Evolutionary conservation across 2,329 filamentous ascomycete species (phyloP).

Genomic region (Corynespora cassiicola): DNA sequence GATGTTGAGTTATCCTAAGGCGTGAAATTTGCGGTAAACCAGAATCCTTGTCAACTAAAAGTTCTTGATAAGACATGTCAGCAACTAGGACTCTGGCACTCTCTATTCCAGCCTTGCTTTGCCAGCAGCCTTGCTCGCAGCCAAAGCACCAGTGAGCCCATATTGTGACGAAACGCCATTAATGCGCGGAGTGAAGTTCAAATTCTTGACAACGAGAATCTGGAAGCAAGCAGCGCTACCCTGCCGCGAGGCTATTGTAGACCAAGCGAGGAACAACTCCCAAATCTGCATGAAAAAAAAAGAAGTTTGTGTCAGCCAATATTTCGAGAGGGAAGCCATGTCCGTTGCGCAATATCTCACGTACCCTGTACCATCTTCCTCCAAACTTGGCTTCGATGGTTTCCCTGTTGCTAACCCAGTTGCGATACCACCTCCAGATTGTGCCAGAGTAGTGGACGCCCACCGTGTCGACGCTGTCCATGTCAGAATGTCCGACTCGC

Average conservation of each 20-base stretch:
- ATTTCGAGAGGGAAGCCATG: background rate
- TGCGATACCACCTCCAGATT: constrained; percentile 95
- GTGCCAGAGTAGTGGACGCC: constrained; percentile 95
- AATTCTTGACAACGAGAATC: constrained; percentile 83
- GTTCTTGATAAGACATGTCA: no score
- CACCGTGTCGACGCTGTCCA: constrained; percentile 78
- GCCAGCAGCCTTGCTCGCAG: constrained; percentile 45
- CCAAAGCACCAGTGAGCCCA: constrained; percentile 69
- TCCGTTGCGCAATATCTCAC: no score
- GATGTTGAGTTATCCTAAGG: no score
- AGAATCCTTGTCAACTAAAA: no score
- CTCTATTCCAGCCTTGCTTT: background rate
- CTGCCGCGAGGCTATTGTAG: constrained; percentile 80
- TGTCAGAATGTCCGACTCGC: no score
- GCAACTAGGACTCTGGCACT: no score
- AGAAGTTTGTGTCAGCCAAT: constrained; percentile 1
- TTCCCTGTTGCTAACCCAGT: constrained; percentile 90
- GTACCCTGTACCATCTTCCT: constrained; percentile 87
- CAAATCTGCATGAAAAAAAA: constrained; percentile 65
- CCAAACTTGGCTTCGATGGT: constrained; percentile 94
- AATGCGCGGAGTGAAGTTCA: constrained; percentile 81
- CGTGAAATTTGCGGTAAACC: no score
- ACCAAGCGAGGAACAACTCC: constrained; percentile 86
- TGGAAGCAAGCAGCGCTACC: constrained; percentile 83
- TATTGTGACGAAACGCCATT: constrained; percentile 74